These are phyloP conservation scores for Trichoderma gracile DNA, from an alignment of 2,329 filamentous ascomycete species.

Conservation along the genomic window DNA sequence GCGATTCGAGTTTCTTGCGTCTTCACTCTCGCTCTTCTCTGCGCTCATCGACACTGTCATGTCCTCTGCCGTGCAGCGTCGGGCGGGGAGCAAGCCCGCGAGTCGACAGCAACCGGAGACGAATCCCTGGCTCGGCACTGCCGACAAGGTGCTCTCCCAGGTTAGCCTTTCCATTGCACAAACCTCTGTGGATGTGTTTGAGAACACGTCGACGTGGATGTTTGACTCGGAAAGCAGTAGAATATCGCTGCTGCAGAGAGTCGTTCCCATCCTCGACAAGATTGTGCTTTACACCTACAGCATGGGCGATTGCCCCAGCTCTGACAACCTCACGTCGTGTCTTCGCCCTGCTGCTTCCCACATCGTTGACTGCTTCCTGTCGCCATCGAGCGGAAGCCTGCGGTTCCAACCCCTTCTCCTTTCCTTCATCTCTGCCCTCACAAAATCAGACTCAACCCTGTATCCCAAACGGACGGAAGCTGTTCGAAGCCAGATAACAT, in stretches of 20 bases:
- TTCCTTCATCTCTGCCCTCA: slow-evolving; percentile 56
- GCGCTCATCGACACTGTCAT: slow-evolving; percentile 75
- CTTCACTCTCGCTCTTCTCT: slow-evolving; percentile 72
- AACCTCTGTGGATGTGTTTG: slow-evolving; percentile 77
- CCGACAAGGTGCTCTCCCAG: slow-evolving; percentile 73
- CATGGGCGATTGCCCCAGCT: slow-evolving; percentile 61
- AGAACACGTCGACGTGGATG: slow-evolving; percentile 83
- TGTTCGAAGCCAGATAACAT: slow-evolving; percentile 62
- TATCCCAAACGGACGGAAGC: slow-evolving; percentile 57
- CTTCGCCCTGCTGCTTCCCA: slow-evolving; percentile 74
- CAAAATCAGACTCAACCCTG: slow-evolving; percentile 60
- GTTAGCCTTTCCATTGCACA: slow-evolving; percentile 73
- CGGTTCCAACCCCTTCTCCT: slow-evolving; percentile 76
- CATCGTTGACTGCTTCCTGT: slow-evolving; percentile 74
- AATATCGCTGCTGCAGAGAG: slow-evolving; percentile 64
- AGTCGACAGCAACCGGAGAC: slow-evolving; percentile 48
- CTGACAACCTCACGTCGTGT: slow-evolving; percentile 55
- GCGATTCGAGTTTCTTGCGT: slow-evolving; percentile 74
- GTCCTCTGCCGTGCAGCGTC: slow-evolving; percentile 66
- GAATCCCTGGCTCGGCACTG: slow-evolving; percentile 68
- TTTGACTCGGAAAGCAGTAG: slow-evolving; percentile 70
- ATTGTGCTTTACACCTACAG: slow-evolving; percentile 73
- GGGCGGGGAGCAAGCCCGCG: slow-evolving; percentile 53
- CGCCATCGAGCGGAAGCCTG: slow-evolving; percentile 66
- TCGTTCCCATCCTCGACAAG: slow-evolving; percentile 70